Base-by-base conservation (phyloP, 2,329 filamentous ascomycete species). In the Colletotrichum aenigma region DNA sequence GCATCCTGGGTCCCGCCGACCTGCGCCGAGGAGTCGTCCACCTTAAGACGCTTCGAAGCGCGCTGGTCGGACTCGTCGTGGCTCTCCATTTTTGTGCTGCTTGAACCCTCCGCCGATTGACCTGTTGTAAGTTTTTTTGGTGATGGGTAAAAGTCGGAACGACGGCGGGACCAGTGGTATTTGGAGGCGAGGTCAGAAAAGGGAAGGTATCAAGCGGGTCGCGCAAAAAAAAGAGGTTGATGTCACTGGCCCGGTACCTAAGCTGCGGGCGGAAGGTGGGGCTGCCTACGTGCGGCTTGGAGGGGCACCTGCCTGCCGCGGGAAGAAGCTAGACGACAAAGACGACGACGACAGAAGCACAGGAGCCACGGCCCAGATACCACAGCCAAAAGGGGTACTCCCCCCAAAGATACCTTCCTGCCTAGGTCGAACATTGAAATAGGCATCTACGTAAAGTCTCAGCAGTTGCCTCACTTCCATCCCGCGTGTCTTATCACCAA, bases 31-130 rank as follows among this genome's bases (percentile, higher is more conserved):
- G 69, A 78, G 66, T 58, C 77, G 71, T 76, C 73, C 62, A 76
- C 66, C 75, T 78, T 79, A 78, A 78, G 72, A 68, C 78, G 78
- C 71, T 79, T 79, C 58, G 78, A 75, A 56, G 78, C 76, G 56
- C 77, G 78, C 66, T 78, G 77, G 34, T 77, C 77, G 48, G 76
- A 58, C 56, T 71, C 71, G 21, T 78, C 68, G 30, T 70, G 34
- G 32, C 66, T 70, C 66, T 76, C 71, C 74, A 75, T 76, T 32
- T 43, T 66, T n/a, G 56, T n/a, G 56, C 30, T 30, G 58, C 26
- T 48, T 52, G 30, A 32, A 52, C 24, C 24, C 26, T 24, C 26
- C n/a, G 43, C 38, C 4, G 26, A 28, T 28, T 28, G 16, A 61
- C 32, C 30, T 26, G 32, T 43, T 7, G 34, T 55, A 34, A 36